Percentiles rank a stretch among this genome's conserved stretches.
Evolutionary conservation across 257 asterid genomes (phyloP).

Genomic region (Misopates orontium): DNA sequence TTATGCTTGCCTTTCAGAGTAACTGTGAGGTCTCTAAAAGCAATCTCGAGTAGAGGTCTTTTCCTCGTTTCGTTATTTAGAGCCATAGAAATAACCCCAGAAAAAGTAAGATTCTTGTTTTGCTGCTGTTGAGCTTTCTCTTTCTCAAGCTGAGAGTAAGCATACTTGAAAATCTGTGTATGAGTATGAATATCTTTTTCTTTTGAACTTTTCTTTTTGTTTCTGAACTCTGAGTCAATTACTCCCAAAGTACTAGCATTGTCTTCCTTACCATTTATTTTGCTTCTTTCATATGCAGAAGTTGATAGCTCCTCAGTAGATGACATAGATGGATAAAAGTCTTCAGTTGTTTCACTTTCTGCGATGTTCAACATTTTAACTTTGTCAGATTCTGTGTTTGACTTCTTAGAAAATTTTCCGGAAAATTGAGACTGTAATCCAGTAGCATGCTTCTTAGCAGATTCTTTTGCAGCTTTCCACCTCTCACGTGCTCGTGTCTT

Average conservation of each 20-base stretch:
- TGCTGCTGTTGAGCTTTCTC: constrained; percentile 59
- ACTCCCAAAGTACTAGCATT: constrained; percentile 24
- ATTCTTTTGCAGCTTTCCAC: constrained; percentile 90
- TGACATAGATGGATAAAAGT: constrained; percentile 18
- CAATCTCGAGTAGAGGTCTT: constrained; percentile 53
- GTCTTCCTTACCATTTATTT: constrained; percentile 22
- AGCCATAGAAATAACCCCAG: constrained; percentile 60
- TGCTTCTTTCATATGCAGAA: constrained; percentile 26
- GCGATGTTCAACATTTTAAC: constrained; percentile 35
- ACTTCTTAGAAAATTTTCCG: constrained; percentile 61
- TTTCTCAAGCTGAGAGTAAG: constrained; percentile 57
- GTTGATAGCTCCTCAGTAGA: constrained; percentile 18
- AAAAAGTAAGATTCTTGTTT: constrained; percentile 55
- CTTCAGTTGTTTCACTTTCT: constrained; percentile 31
- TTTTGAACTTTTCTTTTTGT: constrained; percentile 35
- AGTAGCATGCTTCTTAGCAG: constrained; percentile 73
- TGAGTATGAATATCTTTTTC: constrained; percentile 47
- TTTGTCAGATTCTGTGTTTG: constrained; percentile 37
- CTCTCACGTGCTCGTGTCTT: constrained; percentile 75
- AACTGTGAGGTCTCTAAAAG: constrained; percentile 51
- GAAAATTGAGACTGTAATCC: constrained; percentile 72
- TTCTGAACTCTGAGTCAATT: constrained; percentile 26
- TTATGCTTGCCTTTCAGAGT: constrained; percentile 56
- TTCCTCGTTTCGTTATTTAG: constrained; percentile 37
- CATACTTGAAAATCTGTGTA: constrained; percentile 65